phyloP scores from a whole-genome alignment of 768 basidiomycete species.

The Leccinum ochraceum region DNA sequence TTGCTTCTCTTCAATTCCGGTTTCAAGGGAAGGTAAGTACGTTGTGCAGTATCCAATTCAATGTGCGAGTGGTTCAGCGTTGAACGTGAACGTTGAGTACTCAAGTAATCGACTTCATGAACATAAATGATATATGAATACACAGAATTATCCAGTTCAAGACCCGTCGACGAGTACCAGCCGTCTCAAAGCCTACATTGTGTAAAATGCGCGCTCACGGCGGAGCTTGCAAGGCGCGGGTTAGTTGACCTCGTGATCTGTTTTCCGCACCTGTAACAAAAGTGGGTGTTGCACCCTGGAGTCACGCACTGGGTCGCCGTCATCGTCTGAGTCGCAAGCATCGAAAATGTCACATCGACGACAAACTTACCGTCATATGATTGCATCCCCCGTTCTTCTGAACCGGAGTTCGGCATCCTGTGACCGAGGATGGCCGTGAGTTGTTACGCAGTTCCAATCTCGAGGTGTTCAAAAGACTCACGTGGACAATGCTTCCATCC shows the following conservation, averaged over 20 bases:
- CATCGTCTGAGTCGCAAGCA: background rate
- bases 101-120: background rate
- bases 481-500: constrained; percentile 71
- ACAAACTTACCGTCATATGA: constrained; percentile 54
- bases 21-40: background rate
- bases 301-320: constrained; percentile 42
- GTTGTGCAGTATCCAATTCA: background rate
- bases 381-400: constrained; percentile 57
- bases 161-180: background rate
- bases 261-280: constrained; percentile 54
- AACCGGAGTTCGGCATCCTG: constrained; percentile 47
- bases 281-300: constrained; percentile 58
- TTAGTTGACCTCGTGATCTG: constrained; percentile 42
- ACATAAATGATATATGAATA: background rate
- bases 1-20: background rate
- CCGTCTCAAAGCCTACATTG: constrained; percentile 28
- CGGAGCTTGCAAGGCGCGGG: constrained; percentile 32
- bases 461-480: constrained; percentile 15
- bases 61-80: background rate
- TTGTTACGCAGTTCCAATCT: background rate
- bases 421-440: background rate
- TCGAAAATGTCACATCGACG: background rate
- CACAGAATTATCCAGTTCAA: background rate
- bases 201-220: constrained; percentile 36
- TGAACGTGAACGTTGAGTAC: background rate